A percentile compares a stretch with the other conserved stretches of the same genome.
These are phyloP conservation scores for Hyphopichia buzzinii DNA, from an alignment of 1,139 yeast species.

Conservation along the genomic window DNA sequence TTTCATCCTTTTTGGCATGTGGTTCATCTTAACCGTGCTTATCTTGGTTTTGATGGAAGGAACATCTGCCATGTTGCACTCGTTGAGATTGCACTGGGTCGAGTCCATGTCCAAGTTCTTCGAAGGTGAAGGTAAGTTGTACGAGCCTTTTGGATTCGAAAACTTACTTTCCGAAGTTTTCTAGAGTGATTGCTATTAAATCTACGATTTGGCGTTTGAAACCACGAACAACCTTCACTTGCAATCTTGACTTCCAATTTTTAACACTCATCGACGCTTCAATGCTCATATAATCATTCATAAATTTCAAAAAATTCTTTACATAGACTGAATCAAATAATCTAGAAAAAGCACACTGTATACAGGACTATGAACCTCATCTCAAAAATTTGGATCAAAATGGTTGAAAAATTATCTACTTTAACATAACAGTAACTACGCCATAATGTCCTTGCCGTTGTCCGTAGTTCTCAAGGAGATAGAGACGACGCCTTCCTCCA, in stretches of 20 bases:
- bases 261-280: too few relatives aligned
- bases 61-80: slow-evolving; percentile 97
- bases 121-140: slow-evolving; percentile 90
- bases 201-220: too few relatives aligned
- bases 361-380: not conserved
- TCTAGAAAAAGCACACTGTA: too few relatives aligned
- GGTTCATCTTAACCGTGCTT: slow-evolving; percentile 90
- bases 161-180: slow-evolving; percentile 5
- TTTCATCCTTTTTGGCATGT: slow-evolving; percentile 82
- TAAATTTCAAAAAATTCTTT: too few relatives aligned
- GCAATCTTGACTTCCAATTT: too few relatives aligned
- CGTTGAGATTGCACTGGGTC: slow-evolving; percentile 96
- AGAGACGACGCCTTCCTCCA: slow-evolving; percentile 31
- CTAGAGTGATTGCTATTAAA: too few relatives aligned
- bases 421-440: too few relatives aligned
- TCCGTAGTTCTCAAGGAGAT: slow-evolving; percentile 31
- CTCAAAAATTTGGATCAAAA: not conserved
- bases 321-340: too few relatives aligned
- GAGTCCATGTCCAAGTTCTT: slow-evolving; percentile 98
- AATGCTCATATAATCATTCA: too few relatives aligned
- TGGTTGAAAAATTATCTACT: too few relatives aligned
- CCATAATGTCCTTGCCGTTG: slow-evolving; percentile 35
- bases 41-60: slow-evolving; percentile 98
- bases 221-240: too few relatives aligned
- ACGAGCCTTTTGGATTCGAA: slow-evolving; percentile 73